Conservation (phyloP, 2,329 filamentous ascomycete genomes). For the Ophiostoma tasmaniense region DNA sequence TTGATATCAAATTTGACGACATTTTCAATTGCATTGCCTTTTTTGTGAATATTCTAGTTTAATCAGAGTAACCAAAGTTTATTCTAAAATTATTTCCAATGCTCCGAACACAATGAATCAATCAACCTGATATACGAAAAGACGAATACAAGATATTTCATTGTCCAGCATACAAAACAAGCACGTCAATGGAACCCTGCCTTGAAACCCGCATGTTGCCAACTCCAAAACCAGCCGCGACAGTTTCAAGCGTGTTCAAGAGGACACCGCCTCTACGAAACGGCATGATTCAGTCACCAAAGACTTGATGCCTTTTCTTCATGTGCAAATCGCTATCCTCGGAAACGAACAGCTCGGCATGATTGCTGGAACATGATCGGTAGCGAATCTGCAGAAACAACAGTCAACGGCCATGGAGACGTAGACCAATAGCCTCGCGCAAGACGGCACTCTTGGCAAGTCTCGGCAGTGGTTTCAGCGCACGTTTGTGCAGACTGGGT, state of each 20-base stretch:
- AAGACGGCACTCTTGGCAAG: neutral
- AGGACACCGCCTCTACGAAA: neutral
- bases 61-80: too few species aligned
- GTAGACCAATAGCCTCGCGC: neutral
- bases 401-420: too few species aligned
- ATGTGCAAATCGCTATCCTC: neutral
- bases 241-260: neutral
- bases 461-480: slow-evolving; percentile 6
- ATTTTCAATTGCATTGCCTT: too few species aligned
- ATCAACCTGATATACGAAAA: neutral
- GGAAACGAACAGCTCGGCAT: neutral
- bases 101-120: too few species aligned
- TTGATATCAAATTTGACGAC: too few species aligned
- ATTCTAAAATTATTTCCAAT: too few species aligned
- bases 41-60: too few species aligned
- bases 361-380: neutral
- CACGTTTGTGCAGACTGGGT: too few species aligned
- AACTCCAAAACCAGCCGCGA: neutral
- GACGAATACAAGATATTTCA: neutral
- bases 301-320: too few species aligned
- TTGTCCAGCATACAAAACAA: neutral
- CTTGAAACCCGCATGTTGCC: neutral
- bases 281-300: neutral
- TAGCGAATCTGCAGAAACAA: neutral
- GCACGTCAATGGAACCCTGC: neutral